Conservation (phyloP, 2,329 filamentous ascomycete genomes). For the Cercospora sp. region DNA sequence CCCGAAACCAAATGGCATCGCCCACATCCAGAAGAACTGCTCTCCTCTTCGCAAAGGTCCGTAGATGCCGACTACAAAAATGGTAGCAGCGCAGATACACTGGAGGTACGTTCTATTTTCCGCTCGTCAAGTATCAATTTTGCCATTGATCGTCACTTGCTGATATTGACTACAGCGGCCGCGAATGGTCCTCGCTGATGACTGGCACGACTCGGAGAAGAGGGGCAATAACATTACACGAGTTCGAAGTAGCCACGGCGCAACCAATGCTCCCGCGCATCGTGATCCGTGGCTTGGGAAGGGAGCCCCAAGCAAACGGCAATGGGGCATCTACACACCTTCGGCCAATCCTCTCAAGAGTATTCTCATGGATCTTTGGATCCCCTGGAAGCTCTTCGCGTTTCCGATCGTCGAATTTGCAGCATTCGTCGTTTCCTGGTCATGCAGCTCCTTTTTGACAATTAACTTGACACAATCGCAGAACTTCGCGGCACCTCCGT, state of each 20-base stretch:
- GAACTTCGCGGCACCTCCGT: slow-evolving; percentile 56
- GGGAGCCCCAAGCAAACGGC: slow-evolving; percentile 55
- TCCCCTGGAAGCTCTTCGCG: slow-evolving; percentile 61
- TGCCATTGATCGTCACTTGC: not conserved
- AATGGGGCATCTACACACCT: slow-evolving; percentile 57
- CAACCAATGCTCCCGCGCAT: slow-evolving; percentile 11
- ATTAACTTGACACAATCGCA: slow-evolving; percentile 62
- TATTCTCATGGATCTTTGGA: slow-evolving; percentile 57
- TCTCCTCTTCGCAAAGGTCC: slow-evolving; percentile 15
- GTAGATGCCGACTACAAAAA: slow-evolving; percentile 19
- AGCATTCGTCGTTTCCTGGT: slow-evolving; percentile 62
- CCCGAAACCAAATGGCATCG: slow-evolving; percentile 64
- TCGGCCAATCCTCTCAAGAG: slow-evolving; percentile 49
- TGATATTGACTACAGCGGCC: slow-evolving; percentile 1
- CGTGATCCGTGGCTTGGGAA: slow-evolving; percentile 58
- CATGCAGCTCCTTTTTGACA: slow-evolving; percentile 57
- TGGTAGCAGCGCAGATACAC: slow-evolving; percentile 10
- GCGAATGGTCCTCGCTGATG: slow-evolving; percentile 23
- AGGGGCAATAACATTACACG: slow-evolving; percentile 26
- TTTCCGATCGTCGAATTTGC: slow-evolving; percentile 66
- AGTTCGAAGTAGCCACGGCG: slow-evolving; percentile 21
- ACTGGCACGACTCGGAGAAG: slow-evolving; percentile 31
- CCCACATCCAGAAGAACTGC: slow-evolving; percentile 37
- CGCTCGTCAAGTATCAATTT: too few relatives aligned
- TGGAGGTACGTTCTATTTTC: slow-evolving; percentile 17